A percentile compares a stretch with the other conserved stretches of the same genome.
phyloP scores from a whole-genome alignment of 495 filamentous ascomycete genomes.

The Oidiodendron maius region DNA sequence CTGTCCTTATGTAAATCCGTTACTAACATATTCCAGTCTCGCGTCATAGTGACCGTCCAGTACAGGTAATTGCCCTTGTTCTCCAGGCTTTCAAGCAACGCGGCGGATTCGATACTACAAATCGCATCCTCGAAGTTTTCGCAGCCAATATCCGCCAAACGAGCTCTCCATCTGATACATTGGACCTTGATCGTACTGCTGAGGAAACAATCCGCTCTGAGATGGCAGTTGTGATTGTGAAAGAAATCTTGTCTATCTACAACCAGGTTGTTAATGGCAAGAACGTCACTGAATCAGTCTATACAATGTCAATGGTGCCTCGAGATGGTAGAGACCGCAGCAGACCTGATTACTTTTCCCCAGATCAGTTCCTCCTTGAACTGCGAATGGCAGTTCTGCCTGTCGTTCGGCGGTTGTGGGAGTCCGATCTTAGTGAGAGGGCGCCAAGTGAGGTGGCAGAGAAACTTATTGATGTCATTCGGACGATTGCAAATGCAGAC shows the following conservation, averaged over 20 bases:
- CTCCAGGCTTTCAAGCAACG: conserved; percentile 79
- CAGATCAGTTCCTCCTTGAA: conserved; percentile 81
- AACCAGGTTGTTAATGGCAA: conserved; percentile 68
- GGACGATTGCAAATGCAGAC: conserved; percentile 70
- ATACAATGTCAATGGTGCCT: conserved; percentile 51
- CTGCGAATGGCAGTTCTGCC: conserved; percentile 79
- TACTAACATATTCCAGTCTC: conserved; percentile 19
- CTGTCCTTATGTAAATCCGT: not conserved
- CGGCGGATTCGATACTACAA: conserved; percentile 68
- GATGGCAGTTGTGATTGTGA: conserved; percentile 51
- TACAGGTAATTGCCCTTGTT: conserved; percentile 71
- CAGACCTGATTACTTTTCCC: conserved; percentile 60
- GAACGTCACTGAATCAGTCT: conserved; percentile 65
- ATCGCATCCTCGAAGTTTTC: conserved; percentile 67
- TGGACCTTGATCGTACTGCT: conserved; percentile 3
- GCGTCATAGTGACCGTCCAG: conserved; percentile 50
- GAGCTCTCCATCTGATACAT: not conserved
- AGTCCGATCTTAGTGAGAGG: conserved; percentile 72
- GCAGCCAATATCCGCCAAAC: conserved; percentile 51
- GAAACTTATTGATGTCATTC: conserved; percentile 76
- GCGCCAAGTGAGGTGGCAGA: conserved; percentile 69
- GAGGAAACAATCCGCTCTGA: conserved; percentile 27
- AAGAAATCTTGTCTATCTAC: conserved; percentile 82
- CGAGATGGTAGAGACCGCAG: conserved; percentile 47
- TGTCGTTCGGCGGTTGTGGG: conserved; percentile 73